Evolutionary conservation across 2,329 filamentous ascomycete species (phyloP), one percentile per base, ranked within the genome.

Genomic region (Ceratocystiopsis sp.): DNA sequence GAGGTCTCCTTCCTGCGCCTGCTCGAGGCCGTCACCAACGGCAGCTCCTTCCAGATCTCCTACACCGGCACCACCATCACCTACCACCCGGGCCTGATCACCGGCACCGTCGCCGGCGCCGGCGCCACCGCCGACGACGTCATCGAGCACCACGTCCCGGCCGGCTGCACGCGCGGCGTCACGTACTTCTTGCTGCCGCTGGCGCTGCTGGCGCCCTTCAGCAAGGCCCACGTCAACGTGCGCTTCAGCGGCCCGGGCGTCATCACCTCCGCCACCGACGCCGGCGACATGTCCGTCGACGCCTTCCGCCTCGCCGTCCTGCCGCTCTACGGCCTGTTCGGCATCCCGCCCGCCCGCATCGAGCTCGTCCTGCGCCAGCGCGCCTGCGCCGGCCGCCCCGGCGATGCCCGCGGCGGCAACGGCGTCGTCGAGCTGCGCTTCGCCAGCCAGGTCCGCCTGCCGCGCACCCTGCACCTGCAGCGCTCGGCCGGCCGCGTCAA

Each of bases 1-100:
- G 91, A 98, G 64, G 79, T 96, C 54, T 96, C 91, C 39, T 89
- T 98, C 61, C 73, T 98, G 32, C 87, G 91, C 45, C 81, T 98
- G 16, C 78, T 98, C 56, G 91, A 96, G 61, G 74, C 84, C 52
- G 72, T 98, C 54, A 98, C 91, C 56, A 98, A 98, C 68, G 91
- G 91, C 63, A 84, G 83, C 45, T 78, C 82, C 44, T 85, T 96
- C 64, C 87, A 95, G 56, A 94, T 98, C 53, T 94, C 86, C 12
- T 91, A 93, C 64, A 95, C 86, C 1, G 91, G 91, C 57, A 96
- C 91, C 0, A 87, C 85, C 1, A 74, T 98, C 44, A 80, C 87
- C 35, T 98, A 93, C 64, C 81, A 84, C 51, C 91, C 91, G 0
- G 91, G 91, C 34, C 68, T 98, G 36, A 93, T 98, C 54, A 91